Percentiles rank a stretch among this genome's conserved stretches.
phyloP scores from a whole-genome alignment of 1,139 yeast species.

The Candida labiduridarum region DNA sequence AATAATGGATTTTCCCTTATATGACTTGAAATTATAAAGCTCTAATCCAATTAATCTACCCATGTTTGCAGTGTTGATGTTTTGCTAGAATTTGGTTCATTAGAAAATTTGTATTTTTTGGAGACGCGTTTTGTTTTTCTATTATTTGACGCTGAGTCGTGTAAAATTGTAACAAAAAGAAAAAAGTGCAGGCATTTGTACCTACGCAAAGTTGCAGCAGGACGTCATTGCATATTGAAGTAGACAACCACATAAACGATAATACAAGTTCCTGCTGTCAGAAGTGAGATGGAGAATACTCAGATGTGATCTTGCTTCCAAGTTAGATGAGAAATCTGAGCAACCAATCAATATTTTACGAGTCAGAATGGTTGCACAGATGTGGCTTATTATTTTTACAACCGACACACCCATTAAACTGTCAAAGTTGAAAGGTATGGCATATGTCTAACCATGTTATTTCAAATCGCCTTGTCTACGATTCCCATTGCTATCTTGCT shows the following conservation, averaged over 20 bases:
- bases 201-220: background rate
- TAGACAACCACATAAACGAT: too few species aligned
- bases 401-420: too few species aligned
- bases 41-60: slow-evolving; percentile 78
- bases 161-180: background rate
- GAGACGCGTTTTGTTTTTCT: slow-evolving; percentile 1
- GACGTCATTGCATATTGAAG: background rate
- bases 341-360: too few species aligned
- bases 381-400: too few species aligned
- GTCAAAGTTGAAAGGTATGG: too few species aligned
- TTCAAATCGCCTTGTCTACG: background rate
- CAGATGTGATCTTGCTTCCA: too few species aligned
- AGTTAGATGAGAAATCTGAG: too few species aligned
- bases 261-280: too few species aligned
- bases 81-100: background rate
- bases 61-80: slow-evolving; percentile 42
- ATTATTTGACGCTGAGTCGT: background rate
- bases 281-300: too few species aligned
- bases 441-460: background rate
- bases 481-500: background rate
- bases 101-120: background rate
- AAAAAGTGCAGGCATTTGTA: background rate
- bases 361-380: too few species aligned
- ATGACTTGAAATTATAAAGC: slow-evolving; percentile 86
- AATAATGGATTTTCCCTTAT: slow-evolving; percentile 70